Conservation (phyloP, 805 yeast genomes). For the Saturnispora quitensis region DNA sequence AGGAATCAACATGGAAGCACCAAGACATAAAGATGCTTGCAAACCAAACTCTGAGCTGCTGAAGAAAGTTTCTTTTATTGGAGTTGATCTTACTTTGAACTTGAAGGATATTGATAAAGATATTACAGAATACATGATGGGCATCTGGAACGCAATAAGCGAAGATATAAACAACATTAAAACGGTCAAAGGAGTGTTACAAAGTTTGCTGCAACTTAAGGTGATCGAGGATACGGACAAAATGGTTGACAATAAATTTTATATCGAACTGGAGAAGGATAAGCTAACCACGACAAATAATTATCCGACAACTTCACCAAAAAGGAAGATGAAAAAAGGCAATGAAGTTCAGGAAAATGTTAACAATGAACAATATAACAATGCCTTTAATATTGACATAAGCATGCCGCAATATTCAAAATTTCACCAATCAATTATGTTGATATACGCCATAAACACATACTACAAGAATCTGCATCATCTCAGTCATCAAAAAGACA, state of each 20-base stretch:
- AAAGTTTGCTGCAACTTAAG: background rate
- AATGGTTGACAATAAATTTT: background rate
- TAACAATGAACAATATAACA: background rate
- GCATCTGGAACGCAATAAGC: background rate
- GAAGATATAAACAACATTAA: background rate
- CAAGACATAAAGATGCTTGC: background rate
- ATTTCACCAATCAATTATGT: background rate
- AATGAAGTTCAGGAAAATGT: background rate
- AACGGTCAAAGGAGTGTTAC: background rate
- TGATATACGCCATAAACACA: slow-evolving; percentile 2
- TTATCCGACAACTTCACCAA: background rate
- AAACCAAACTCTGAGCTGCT: background rate
- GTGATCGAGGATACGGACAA: background rate
- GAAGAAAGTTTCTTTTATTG: background rate
- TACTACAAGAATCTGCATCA: background rate
- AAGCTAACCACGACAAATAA: background rate
- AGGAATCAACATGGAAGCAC: background rate
- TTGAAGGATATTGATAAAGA: background rate
- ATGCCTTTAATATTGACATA: background rate
- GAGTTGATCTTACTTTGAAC: background rate
- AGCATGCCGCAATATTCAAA: background rate
- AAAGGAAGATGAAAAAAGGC: background rate
- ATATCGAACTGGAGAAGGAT: background rate
- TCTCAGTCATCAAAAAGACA: background rate
- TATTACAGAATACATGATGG: background rate